These are phyloP conservation scores for Saccharomycopsis phalli DNA, from an alignment of 1,139 yeast species.

Conservation along the genomic window DNA sequence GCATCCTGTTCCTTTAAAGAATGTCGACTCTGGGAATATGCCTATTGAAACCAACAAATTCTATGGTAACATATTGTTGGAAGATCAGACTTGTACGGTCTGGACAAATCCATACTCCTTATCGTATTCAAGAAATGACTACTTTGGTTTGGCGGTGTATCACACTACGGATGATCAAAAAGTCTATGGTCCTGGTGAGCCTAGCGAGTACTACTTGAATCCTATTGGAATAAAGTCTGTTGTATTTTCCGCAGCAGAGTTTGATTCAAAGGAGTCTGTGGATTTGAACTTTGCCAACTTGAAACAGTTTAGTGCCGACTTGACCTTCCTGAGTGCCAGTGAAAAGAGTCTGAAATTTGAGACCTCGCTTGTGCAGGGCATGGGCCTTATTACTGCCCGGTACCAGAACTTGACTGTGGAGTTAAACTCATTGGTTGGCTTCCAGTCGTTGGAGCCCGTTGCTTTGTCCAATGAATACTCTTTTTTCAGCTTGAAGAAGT, in stretches of 20 bases:
- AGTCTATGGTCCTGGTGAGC: slow-evolving; percentile 54
- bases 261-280: slow-evolving; percentile 19
- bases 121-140: slow-evolving; percentile 44
- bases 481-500: slow-evolving; percentile 28
- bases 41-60: slow-evolving; percentile 79
- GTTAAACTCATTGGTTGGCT: slow-evolving; percentile 55
- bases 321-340: slow-evolving; percentile 26
- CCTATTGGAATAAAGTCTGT: slow-evolving; percentile 26
- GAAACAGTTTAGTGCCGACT: slow-evolving; percentile 24
- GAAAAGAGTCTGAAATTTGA: slow-evolving; percentile 15
- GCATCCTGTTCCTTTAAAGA: slow-evolving; percentile 14
- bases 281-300: slow-evolving; percentile 24
- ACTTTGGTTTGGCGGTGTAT: slow-evolving; percentile 55
- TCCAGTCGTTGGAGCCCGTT: slow-evolving; percentile 35
- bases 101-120: slow-evolving; percentile 78
- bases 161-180: slow-evolving; percentile 51
- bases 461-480: slow-evolving; percentile 6
- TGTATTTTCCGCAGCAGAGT: slow-evolving; percentile 30
- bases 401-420: slow-evolving; percentile 47
- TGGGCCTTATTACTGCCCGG: slow-evolving; percentile 62
- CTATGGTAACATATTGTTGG: slow-evolving; percentile 69
- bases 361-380: slow-evolving; percentile 49
- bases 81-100: slow-evolving; percentile 44
- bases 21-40: slow-evolving; percentile 19
- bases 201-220: slow-evolving; percentile 30